Evolutionary conservation across 805 yeast species (phyloP), one percentile per base, ranked within the genome.

Genomic region (Candida multigemmis): DNA sequence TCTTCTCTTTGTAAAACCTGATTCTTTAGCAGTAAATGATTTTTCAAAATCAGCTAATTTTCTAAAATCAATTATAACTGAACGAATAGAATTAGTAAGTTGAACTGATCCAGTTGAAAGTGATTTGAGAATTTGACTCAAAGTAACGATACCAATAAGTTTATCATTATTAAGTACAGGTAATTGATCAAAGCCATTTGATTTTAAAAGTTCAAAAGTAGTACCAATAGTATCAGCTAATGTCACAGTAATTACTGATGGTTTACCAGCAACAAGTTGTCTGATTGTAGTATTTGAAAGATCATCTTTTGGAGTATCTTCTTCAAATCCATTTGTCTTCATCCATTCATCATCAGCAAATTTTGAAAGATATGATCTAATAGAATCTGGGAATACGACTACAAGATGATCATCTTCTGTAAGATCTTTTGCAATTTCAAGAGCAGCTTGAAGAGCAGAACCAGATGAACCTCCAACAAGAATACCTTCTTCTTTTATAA

Each of bases 281-380:
- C 63, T 64, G 41, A 83, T 80, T 25, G 76, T 75, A 34, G 50
- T 55, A 27, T 39, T 36, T 20, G 47, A 30, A 43, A 65, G 53
- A 26, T 53, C 55, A 34, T 62, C 68, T 13, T 68, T 54, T 37
- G 65, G 65, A 22, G 44, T 50, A 37, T 73, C 82, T 38, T 78
- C 71, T 34, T 53, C 51, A 46, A 84, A 76, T 3, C 81, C 80
- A 49, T 83, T 81, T 42, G 72, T 72, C 49, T 68, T 70, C 80
- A 83, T 74, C 94, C 94, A 83, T 55, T 82, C 93, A 44, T 84
- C 93, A 50, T 83, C 93, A 20, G 82, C 89, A 47, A 83, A 83
- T 59, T 83, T 83, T 37, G 91, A 74, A 55, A 83, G 66, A 59
- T 83, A 83, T 3, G 93, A 82, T 64, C 94, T 74, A 47, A 83